Base-by-base conservation (phyloP, 176 grass and related monocot species). In the Hyparrhenia diplandra region DNA sequence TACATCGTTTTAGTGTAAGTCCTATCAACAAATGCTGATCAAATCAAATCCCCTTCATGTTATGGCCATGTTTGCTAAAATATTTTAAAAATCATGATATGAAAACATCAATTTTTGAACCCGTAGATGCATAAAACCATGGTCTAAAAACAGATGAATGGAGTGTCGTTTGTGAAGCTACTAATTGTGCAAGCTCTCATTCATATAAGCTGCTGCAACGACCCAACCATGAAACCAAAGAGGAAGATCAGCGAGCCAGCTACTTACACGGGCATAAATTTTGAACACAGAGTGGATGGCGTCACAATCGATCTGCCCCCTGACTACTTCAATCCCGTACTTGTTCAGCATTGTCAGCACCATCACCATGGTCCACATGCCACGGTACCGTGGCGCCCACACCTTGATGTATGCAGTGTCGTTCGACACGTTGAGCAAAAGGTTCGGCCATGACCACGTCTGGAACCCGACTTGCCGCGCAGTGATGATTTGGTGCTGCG, bases 381-480 rank as follows among this genome's bases (percentile, higher is more conserved):
- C 54, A 0, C 16, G 25, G 17, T 34, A 87, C 74, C 81, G 78
- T 2, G 41, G 20, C 5, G n/a, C 2, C 40, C 85, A 87, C 2
- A 94, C 9, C 42, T 29, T 83, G 89, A 98, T 87, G 63, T 71
- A 76, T 1, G 92, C 95, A 10, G 91, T 81, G 8, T 60, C 35
- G 2, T 86, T 79, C 0, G 55, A 24, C n/a, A 94, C 73, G 64
- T 62, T 94, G 5, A 98, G 71, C 58, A 89, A 84, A 2, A 91
- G 74, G 42, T 90, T 87, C 1, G 82, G 74, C 13, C 79, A 85
- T 0, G 88, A 74, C 95, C 92, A 97, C 0, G 92, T 92, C 70
- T 90, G 85, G 12, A 94, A 72, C 17, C 77, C 41, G 3, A 43
- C 10, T 43, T 2, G 41, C 41, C 2, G 10, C 2, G 41, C 11